phyloP scores from a whole-genome alignment of 192 early-diverging fungal genomes.

The Rhizoclosmatium sp. region DNA sequence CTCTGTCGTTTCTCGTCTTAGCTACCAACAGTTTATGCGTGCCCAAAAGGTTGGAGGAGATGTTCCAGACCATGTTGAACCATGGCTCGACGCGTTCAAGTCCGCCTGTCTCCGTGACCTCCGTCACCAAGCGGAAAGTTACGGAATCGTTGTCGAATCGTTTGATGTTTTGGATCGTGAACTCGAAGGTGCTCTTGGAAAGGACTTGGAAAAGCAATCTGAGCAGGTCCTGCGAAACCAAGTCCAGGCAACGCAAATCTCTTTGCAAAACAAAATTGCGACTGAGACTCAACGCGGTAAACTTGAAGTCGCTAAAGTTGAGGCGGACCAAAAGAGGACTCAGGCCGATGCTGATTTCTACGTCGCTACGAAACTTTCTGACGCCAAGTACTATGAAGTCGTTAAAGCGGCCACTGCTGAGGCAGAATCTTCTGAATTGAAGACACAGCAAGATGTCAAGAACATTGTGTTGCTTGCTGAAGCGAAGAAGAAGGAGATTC shows the following conservation, averaged over 20 bases:
- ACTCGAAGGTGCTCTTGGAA: constrained; percentile 52
- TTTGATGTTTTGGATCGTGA: constrained; percentile 59
- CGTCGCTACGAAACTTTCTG: constrained; percentile 37
- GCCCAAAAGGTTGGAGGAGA: constrained; percentile 54
- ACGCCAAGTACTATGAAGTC: constrained; percentile 46
- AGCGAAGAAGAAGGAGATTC: constrained; percentile 47
- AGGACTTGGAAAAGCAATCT: constrained; percentile 52
- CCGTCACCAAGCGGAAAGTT: constrained; percentile 35
- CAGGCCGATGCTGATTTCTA: constrained; percentile 52
- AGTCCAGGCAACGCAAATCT: constrained; percentile 56
- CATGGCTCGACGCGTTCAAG: constrained; percentile 61
- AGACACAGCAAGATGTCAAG: constrained; percentile 54
- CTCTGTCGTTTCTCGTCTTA: constrained; percentile 50
- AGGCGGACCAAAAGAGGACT: constrained; percentile 52
- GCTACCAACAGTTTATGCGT: constrained; percentile 59
- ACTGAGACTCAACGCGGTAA: constrained; percentile 54
- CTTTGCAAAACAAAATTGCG: constrained; percentile 54
- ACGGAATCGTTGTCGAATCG: constrained; percentile 53
- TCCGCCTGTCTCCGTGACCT: constrained; percentile 52
- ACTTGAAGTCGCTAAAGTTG: constrained; percentile 47
- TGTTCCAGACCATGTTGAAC: constrained; percentile 52
- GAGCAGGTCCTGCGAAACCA: constrained; percentile 57
- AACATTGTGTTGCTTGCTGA: constrained; percentile 56
- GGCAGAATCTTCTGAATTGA: constrained; percentile 48
- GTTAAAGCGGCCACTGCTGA: constrained; percentile 51